Conservation (phyloP, 73 alveolate genomes). For the Paramecium sonneborni region DNA sequence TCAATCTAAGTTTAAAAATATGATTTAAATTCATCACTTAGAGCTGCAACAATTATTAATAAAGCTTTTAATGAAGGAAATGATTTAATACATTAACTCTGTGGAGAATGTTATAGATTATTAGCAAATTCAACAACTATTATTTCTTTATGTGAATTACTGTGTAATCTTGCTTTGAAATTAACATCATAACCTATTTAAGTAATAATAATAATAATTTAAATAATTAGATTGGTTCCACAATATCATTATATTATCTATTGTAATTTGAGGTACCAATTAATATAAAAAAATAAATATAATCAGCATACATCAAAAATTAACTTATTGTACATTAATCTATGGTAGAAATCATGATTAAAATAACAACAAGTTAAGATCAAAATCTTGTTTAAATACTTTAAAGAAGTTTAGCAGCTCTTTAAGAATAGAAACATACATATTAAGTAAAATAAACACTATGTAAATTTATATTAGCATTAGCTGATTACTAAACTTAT, state of each 20-base stretch:
- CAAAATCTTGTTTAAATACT: not conserved
- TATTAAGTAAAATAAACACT: not conserved
- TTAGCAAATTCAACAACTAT: not conserved
- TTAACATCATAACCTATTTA: no score
- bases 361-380: not conserved
- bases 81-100: not conserved
- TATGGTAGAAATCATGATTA: not conserved
- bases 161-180: not conserved
- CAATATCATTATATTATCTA: not conserved
- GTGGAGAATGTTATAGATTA: constrained; percentile 24
- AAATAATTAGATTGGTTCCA: not conserved
- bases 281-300: not conserved
- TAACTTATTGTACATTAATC: not conserved
- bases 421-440: constrained; percentile 8
- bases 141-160: not conserved
- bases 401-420: constrained; percentile 19
- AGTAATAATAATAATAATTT: not conserved
- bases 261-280: not conserved
- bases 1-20: not conserved
- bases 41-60: not conserved
- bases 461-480: not conserved
- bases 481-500: not conserved
- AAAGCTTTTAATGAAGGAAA: not conserved
- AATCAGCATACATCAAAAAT: not conserved
- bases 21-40: not conserved